Evolutionary conservation across 2,329 filamentous ascomycete genomes (phyloP), one percentile per base, ranked within the genome.

Genomic region (Phyllosticta citribraziliensis): DNA sequence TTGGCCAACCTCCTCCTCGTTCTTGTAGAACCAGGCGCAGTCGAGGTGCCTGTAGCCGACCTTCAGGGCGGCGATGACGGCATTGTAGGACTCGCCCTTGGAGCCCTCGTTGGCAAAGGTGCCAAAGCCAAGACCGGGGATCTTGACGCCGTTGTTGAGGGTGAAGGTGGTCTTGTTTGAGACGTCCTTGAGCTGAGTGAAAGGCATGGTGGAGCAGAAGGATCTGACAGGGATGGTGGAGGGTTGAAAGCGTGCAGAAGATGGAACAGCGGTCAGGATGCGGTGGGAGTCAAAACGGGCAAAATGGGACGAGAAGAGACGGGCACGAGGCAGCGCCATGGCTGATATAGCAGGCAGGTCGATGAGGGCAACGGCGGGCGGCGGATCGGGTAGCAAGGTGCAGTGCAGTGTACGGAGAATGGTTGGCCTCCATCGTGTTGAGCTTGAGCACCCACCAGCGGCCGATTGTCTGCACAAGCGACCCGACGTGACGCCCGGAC

Each of bases 121-220:
- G 61, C 88, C 88, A 68, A 90, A 89, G 47, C 87, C 88, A 17
- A 91, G 79, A 47, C 79, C 80, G 54, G 88, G 88, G 40, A 90
- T 86, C 70, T 78, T 79, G 63, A 86, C 81, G 66, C 81, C 81
- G 69, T 82, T 84, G 76, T 73, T 79, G 57, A 84, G 76, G 65
- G 73, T 81, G 74, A 79, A 83, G 54, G 75, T 77, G 69, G 75
- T 75, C 47, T 67, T 62, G 68, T 73, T 73, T 52, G 56, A 58
- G 61, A 62, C 61, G 17, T 62, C 56, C 22, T 53, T 56, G 47
- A 59, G 61, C 53, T 25, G 56, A 27, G 25, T 25, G 56, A 62
- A 58, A 30, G 57, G 56, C 61, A 62, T 62, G 51, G 30, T 62
- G 56, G 52, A 27, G 33, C 40, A 14, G 22, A 24, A 20, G 14